A percentile compares a stretch with the other conserved stretches of the same genome.
These are phyloP conservation scores for Arabidopsis arenosa DNA, from an alignment of 345 rosid species.

Conservation along the genomic window DNA sequence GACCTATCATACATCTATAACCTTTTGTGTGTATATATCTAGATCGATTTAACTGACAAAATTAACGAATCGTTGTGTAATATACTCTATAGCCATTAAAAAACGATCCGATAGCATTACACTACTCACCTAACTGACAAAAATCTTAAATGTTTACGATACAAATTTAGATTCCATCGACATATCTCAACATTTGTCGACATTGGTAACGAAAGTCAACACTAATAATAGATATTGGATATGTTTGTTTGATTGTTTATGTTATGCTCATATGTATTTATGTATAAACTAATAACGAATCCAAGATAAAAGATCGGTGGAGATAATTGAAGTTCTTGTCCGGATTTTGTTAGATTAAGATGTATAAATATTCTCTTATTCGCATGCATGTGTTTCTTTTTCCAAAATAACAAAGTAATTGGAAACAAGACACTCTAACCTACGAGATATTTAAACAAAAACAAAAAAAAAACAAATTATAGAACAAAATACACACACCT, in stretches of 20 bases:
- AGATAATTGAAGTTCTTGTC: slow-evolving; percentile 17
- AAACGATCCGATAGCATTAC: slow-evolving; percentile 21
- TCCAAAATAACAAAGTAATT: background rate
- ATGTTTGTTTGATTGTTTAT: slow-evolving; percentile 27
- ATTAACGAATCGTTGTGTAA: slow-evolving; percentile 1
- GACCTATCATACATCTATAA: slow-evolving; percentile 37
- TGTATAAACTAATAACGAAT: slow-evolving; percentile 26
- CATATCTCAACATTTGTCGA: slow-evolving; percentile 28
- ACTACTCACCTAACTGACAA: slow-evolving; percentile 34
- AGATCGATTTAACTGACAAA: slow-evolving; percentile 26
- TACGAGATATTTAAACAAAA: background rate
- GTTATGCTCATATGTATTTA: slow-evolving; percentile 4
- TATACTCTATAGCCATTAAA: slow-evolving; percentile 9
- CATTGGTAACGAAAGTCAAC: slow-evolving; percentile 32
- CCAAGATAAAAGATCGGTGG: background rate
- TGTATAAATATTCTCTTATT: slow-evolving; percentile 10
- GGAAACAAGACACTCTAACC: background rate
- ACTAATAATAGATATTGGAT: slow-evolving; percentile 14
- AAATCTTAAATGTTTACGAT: slow-evolving; percentile 10
- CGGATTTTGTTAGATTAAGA: slow-evolving; percentile 12
- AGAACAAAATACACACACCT: background rate
- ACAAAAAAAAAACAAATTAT: background rate
- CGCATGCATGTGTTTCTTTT: slow-evolving; percentile 21
- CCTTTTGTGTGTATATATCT: slow-evolving; percentile 31
- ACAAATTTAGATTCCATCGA: slow-evolving; percentile 29